Conservation (phyloP, 495 filamentous ascomycete species). For the Collariella sp. region DNA sequence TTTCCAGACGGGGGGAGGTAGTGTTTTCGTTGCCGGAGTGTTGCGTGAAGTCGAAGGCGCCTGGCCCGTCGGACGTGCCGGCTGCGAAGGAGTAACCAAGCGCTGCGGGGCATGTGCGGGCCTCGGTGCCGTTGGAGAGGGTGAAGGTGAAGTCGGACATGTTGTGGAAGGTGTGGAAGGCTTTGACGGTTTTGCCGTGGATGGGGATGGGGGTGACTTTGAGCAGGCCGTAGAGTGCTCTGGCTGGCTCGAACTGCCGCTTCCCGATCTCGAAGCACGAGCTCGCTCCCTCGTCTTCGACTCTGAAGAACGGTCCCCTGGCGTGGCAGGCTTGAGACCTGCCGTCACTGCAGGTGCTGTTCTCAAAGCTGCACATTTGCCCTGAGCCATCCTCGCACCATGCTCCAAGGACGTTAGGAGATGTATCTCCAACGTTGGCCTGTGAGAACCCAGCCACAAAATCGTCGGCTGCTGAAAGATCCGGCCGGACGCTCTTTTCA, state of each 20-base stretch:
- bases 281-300: conserved; percentile 61
- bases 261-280: conserved; percentile 73
- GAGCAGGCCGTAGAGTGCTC: conserved; percentile 52
- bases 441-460: conserved; percentile 94
- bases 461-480: conserved; percentile 48
- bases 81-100: conserved; percentile 91
- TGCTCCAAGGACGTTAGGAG: conserved; percentile 78
- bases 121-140: conserved; percentile 63
- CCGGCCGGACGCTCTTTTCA: conserved; percentile 55
- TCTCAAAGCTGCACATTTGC: conserved; percentile 58
- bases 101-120: conserved; percentile 80
- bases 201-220: conserved; percentile 41
- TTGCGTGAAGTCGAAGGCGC: conserved; percentile 90
- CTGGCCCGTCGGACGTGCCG: conserved; percentile 89
- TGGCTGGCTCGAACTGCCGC: conserved; percentile 63
- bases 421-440: conserved; percentile 87
- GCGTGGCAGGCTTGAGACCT: conserved; percentile 73
- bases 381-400: conserved; percentile 75
- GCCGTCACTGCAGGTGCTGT: conserved; percentile 67
- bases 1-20: conserved; percentile 75
- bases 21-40: conserved; percentile 63
- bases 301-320: conserved; percentile 70
- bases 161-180: conserved; percentile 68
- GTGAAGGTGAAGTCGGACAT: conserved; percentile 66
- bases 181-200: conserved; percentile 53